A percentile compares a stretch with the other conserved stretches of the same genome.
Conservation (phyloP, 305 asterid genomes). For the Fraxinus paxiana region DNA sequence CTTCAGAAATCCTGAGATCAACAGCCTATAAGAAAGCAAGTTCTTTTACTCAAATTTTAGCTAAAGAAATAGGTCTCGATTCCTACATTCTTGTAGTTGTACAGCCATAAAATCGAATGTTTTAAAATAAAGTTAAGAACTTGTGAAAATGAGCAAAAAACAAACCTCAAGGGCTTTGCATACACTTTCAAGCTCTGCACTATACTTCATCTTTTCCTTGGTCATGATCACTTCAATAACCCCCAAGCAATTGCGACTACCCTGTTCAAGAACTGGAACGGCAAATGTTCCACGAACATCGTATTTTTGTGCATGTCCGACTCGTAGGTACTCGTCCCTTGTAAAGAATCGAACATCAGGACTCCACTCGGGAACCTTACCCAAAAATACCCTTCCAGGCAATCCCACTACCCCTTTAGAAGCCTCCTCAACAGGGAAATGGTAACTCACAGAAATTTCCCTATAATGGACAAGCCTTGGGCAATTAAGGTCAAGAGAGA, state of each 20-base stretch:
- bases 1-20: slow-evolving; percentile 59
- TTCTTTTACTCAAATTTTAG: not conserved
- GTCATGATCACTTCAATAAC: slow-evolving; percentile 82
- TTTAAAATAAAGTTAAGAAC: not conserved
- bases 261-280: slow-evolving; percentile 76
- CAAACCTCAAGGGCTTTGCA: slow-evolving; percentile 91
- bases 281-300: slow-evolving; percentile 83
- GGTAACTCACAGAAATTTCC: slow-evolving; percentile 42
- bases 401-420: slow-evolving; percentile 56
- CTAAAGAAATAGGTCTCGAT: not conserved
- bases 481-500: slow-evolving; percentile 52
- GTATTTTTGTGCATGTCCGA: slow-evolving; percentile 56
- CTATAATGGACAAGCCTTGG: slow-evolving; percentile 42
- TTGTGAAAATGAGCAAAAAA: not conserved
- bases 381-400: slow-evolving; percentile 76
- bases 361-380: slow-evolving; percentile 81
- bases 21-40: slow-evolving; percentile 61
- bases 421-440: slow-evolving; percentile 63
- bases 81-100: not conserved
- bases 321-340: slow-evolving; percentile 67
- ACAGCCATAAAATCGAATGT: not conserved
- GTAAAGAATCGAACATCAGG: slow-evolving; percentile 77
- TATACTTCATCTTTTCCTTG: slow-evolving; percentile 66
- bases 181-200: slow-evolving; percentile 69
- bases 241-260: slow-evolving; percentile 67